Conservation (phyloP, 148 eudicot species). For the Persicaria maculosa region DNA sequence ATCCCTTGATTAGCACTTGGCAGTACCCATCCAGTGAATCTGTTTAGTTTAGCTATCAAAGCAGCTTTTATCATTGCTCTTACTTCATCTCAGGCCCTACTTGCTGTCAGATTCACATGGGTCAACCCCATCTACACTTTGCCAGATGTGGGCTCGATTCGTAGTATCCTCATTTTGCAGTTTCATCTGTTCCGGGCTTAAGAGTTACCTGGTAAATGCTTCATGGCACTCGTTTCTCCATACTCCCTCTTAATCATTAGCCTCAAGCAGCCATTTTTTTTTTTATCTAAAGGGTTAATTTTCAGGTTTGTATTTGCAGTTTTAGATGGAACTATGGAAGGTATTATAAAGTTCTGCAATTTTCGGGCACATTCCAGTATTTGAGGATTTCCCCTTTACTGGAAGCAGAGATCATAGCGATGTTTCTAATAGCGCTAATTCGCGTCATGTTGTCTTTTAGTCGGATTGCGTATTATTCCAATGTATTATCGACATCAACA, state of each 20-base stretch:
- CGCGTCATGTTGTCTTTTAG: background rate
- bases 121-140: background rate
- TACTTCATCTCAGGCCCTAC: constrained; percentile 5
- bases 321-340: background rate
- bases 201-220: background rate
- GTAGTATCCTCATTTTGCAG: background rate
- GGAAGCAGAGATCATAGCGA: background rate
- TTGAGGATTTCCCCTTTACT: background rate
- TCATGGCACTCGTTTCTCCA: background rate
- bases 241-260: background rate
- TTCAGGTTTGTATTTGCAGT: background rate
- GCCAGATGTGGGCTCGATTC: constrained; percentile 3
- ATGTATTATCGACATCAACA: constrained; percentile 9
- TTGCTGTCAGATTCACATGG: constrained; percentile 10
- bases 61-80: constrained; percentile 2
- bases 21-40: background rate
- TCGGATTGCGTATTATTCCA: background rate
- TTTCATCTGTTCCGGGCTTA: background rate
- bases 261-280: background rate
- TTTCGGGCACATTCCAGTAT: background rate
- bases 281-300: background rate
- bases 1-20: background rate
- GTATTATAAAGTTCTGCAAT: background rate
- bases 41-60: background rate
- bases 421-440: background rate